These are phyloP conservation scores for Elaeis oleifera DNA, from an alignment of 202 grass and related monocot species.

Conservation along the genomic window DNA sequence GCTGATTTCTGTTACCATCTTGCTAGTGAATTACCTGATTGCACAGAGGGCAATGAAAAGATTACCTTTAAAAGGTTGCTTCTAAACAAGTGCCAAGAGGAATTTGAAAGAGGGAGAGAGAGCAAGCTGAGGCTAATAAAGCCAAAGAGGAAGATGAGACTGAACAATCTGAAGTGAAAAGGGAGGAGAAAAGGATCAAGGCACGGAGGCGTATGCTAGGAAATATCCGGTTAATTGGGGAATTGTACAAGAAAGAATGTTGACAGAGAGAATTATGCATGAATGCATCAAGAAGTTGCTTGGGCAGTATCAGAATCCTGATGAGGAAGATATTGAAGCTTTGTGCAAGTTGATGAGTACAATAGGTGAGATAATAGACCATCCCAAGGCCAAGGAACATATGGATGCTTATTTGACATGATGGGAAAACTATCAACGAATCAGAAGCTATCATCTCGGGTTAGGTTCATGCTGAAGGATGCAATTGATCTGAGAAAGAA, in stretches of 20 bases:
- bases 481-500: slow-evolving; percentile 87
- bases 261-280: slow-evolving; percentile 98
- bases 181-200: slow-evolving; percentile 65
- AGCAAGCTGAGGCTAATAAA: slow-evolving; percentile 91
- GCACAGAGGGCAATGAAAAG: slow-evolving; percentile 69
- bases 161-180: slow-evolving; percentile 67
- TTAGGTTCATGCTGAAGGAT: slow-evolving; percentile 88
- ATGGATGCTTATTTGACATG: slow-evolving; percentile 86
- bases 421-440: slow-evolving; percentile 58
- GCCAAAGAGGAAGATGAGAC: slow-evolving; percentile 79
- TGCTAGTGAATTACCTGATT: slow-evolving; percentile 62
- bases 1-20: slow-evolving; percentile 77
- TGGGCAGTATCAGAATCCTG: slow-evolving; percentile 49
- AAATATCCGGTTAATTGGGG: slow-evolving; percentile 96
- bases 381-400: slow-evolving; percentile 78
- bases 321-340: slow-evolving; percentile 92
- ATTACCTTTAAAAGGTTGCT: slow-evolving; percentile 94
- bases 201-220: slow-evolving; percentile 84
- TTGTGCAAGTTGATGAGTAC: slow-evolving; percentile 99
- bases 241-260: slow-evolving; percentile 97
- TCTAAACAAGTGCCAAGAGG: slow-evolving; percentile 93
- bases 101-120: slow-evolving; percentile 95
- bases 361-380: slow-evolving; percentile 97
- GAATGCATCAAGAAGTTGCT: slow-evolving; percentile 93
- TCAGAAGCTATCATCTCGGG: slow-evolving; percentile 70